Evolutionary conservation across 73 alveolate species (phyloP).

Genomic region (Blepharisma stoltei): DNA sequence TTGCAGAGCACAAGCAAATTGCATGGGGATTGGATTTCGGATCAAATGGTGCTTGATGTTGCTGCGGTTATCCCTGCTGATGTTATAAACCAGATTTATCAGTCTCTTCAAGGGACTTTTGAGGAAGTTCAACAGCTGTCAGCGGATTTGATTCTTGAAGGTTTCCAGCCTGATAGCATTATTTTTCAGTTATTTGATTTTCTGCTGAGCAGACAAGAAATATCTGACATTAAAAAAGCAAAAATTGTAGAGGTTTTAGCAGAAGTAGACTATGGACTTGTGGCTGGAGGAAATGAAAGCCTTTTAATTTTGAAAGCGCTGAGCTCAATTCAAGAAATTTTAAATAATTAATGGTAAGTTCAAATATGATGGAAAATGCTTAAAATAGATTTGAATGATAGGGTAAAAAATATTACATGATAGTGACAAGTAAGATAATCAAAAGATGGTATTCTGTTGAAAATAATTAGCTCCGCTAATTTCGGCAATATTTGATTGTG

Average conservation of each 20-base stretch:
- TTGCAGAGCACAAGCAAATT: slow-evolving; percentile 80
- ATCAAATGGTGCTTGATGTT: slow-evolving; percentile 73
- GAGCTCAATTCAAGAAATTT: background rate
- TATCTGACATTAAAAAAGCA: slow-evolving; percentile 54
- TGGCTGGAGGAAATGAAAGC: slow-evolving; percentile 13
- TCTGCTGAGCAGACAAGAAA: slow-evolving; percentile 44
- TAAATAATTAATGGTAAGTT: background rate
- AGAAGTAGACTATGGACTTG: slow-evolving; percentile 37
- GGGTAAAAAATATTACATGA: too few relatives aligned
- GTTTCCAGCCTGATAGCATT: slow-evolving; percentile 68
- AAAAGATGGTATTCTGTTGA: too few relatives aligned
- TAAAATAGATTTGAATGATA: too few relatives aligned
- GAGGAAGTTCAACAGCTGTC: slow-evolving; percentile 47
- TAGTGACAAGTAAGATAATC: too few relatives aligned
- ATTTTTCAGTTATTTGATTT: slow-evolving; percentile 58
- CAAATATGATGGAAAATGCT: too few relatives aligned
- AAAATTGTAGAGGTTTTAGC: slow-evolving; percentile 55
- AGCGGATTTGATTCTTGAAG: slow-evolving; percentile 65
- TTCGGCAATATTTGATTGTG: too few relatives aligned
- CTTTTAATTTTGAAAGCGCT: background rate
- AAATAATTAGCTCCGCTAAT: too few relatives aligned
- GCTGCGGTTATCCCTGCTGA: slow-evolving; percentile 87
- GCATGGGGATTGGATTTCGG: slow-evolving; percentile 59
- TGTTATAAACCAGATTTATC: slow-evolving; percentile 46
- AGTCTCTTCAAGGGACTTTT: slow-evolving; percentile 40